These are phyloP conservation scores for Coix lacrymajobi DNA, from an alignment of 176 grass and related monocot genomes.

Conservation along the genomic window DNA sequence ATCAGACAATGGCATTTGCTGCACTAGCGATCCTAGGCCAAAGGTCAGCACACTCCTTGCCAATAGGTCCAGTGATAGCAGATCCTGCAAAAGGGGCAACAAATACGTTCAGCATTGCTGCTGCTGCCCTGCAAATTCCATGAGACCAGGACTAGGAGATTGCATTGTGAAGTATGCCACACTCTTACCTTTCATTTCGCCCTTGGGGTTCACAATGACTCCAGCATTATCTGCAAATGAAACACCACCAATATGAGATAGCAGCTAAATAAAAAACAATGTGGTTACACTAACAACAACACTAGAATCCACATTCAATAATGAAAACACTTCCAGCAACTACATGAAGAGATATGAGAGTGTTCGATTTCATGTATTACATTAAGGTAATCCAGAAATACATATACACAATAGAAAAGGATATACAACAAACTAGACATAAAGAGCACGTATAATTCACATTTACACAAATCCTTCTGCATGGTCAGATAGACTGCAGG, in stretches of 20 bases:
- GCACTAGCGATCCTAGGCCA: slow-evolving; percentile 52
- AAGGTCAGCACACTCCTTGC: slow-evolving; percentile 52
- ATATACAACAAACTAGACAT: neutral
- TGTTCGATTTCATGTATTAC: neutral
- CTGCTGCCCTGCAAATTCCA: no score
- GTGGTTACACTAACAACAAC: neutral
- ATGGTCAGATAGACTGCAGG: neutral
- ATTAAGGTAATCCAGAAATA: neutral
- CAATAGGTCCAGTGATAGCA: slow-evolving; percentile 59
- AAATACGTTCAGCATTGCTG: no score
- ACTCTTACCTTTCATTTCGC: slow-evolving; percentile 43
- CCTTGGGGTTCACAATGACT: slow-evolving; percentile 59
- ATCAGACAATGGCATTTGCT: slow-evolving; percentile 46
- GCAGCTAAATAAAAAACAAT: neutral
- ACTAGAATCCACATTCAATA: neutral
- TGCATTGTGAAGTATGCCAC: no score
- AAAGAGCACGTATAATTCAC: neutral
- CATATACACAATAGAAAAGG: neutral
- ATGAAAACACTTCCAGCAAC: neutral
- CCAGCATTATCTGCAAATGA: slow-evolving; percentile 54
- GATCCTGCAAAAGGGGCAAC: slow-evolving; percentile 21
- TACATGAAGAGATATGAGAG: neutral
- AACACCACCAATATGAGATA: neutral
- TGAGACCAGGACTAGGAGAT: no score
- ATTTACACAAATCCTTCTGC: neutral